Evolutionary conservation across 345 rosid species (phyloP).

Genomic region (Mercurialis annua): DNA sequence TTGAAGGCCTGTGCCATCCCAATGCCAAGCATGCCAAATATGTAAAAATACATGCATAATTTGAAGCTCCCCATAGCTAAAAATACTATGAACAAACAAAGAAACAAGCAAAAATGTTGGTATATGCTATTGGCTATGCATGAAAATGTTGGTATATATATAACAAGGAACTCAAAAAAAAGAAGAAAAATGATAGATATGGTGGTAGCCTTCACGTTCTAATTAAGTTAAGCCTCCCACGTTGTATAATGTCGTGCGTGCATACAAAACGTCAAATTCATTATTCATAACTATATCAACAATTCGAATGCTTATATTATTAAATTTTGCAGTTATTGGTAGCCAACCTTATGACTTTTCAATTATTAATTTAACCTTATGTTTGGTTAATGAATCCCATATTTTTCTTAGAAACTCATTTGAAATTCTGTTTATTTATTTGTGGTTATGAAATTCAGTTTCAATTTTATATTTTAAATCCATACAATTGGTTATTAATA

Average conservation of each 20-base stretch:
- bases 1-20: slow-evolving; percentile 23
- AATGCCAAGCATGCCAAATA: slow-evolving; percentile 21
- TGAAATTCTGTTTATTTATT: no score
- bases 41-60: slow-evolving; percentile 16
- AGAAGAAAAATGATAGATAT: slow-evolving; percentile 14
- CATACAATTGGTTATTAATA: no score
- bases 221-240: slow-evolving; percentile 48
- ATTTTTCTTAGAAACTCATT: no score
- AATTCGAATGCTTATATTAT: no score
- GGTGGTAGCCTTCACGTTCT: slow-evolving; percentile 54
- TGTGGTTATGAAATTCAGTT: no score
- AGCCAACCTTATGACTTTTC: no score
- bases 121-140: not conserved
- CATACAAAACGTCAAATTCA: not conserved
- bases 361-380: no score
- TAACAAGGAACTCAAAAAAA: slow-evolving; percentile 1
- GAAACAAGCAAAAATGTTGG: not conserved
- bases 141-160: slow-evolving; percentile 5
- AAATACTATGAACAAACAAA: not conserved
- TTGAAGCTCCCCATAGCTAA: slow-evolving; percentile 17
- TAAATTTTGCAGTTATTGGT: no score
- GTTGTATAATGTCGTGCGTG: slow-evolving; percentile 39
- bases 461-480: no score
- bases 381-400: no score
- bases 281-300: no score